Base-by-base conservation (phyloP, 75 land plant genomes). In the Pseudotsuga menziesii region DNA sequence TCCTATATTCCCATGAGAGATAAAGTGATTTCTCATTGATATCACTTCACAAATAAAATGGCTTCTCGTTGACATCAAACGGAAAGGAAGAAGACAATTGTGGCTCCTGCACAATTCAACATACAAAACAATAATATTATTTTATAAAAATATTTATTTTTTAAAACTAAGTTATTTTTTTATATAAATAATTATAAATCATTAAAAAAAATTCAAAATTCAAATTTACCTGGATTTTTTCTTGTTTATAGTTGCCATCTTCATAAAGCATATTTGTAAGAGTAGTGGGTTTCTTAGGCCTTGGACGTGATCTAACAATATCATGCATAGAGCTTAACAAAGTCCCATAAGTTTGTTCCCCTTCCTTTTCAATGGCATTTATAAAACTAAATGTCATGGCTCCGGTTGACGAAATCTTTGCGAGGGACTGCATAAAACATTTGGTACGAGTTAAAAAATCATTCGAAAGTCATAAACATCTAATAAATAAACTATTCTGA, bases 381-480 rank as follows among this genome's bases (percentile, higher is more conserved):
- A 88, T 88, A 79, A 88, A 88, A 67, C 85, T 77, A 63, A 44
- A 88, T 20, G 89, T 85, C 89, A 88, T 88, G 25, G 85, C 85
- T 25, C 88, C 85, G 20, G 89, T 81, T 9, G 79, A 82, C 5
- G 82, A 79, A 7, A 82, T 66, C 52, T 78, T 78, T 64, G 84
- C 74, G 15, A 88, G 82, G 35, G 78, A 80, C 81, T 85, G 64
- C 58, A 19, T 19, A 72, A 26, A 72, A 59, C 20, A 59, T 44
- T 44, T 44, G 48, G n/a, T n/a, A n/a, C n/a, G n/a, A n/a, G n/a
- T n/a, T n/a, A n/a, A n/a, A n/a, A n/a, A n/a, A n/a, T n/a, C n/a
- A n/a, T n/a, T n/a, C n/a, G n/a, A n/a, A n/a, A n/a, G n/a, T n/a
- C n/a, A n/a, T n/a, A n/a, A n/a, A n/a, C n/a, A n/a, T n/a, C n/a